Conservation (phyloP, 192 early-diverging fungal species). For the Entomortierella lignicola region DNA sequence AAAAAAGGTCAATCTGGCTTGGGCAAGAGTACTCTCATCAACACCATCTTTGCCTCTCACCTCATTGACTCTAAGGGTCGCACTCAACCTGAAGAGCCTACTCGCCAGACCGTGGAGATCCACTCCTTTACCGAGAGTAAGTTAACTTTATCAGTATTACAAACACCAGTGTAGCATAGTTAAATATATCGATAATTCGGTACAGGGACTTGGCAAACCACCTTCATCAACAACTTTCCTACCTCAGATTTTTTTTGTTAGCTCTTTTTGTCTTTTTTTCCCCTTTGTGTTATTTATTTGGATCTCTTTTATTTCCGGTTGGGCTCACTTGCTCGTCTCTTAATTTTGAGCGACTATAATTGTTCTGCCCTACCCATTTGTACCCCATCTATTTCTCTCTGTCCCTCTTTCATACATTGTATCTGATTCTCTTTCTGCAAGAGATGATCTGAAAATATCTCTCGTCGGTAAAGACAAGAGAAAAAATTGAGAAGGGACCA, state of each 20-base stretch:
- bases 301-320: constrained; percentile 20
- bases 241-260: background rate
- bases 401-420: background rate
- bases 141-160: constrained; percentile 2
- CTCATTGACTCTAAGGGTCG: constrained; percentile 93
- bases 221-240: background rate
- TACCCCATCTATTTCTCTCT: constrained; percentile 2
- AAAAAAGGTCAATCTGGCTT: constrained; percentile 90
- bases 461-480: background rate
- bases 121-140: constrained; percentile 88
- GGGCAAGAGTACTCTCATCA: constrained; percentile 98
- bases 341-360: constrained; percentile 13
- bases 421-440: background rate
- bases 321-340: constrained; percentile 12
- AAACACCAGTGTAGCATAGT: too few relatives aligned
- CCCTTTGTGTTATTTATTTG: constrained; percentile 10
- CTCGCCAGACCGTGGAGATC: constrained; percentile 96
- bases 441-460: background rate
- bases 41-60: constrained; percentile 97
- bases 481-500: constrained; percentile 6
- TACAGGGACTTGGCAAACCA: too few relatives aligned
- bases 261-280: background rate
- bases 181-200: too few relatives aligned
- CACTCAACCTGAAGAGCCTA: constrained; percentile 80
- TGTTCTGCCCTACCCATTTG: constrained; percentile 1